Evolutionary conservation across 352 stramenopile genomes (phyloP).

Genomic region (Globisporangium lucens): DNA sequence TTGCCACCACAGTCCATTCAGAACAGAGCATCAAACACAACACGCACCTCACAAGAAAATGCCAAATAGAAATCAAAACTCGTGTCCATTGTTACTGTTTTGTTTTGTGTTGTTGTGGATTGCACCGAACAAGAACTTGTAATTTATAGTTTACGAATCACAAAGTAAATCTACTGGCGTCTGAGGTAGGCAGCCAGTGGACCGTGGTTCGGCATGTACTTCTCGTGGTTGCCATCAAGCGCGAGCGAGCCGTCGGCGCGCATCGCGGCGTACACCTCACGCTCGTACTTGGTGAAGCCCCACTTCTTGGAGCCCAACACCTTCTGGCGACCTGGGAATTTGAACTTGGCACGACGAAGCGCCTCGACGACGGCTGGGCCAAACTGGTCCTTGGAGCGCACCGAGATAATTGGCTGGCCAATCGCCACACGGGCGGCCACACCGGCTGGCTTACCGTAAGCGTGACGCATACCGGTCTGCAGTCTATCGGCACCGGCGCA

Average conservation of each 20-base stretch:
- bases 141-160: conserved; percentile 17
- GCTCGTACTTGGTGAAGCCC: conserved; percentile 99
- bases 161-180: conserved; percentile 10
- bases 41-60: neutral
- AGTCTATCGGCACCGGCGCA: conserved; percentile 99
- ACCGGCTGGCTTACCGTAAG: conserved; percentile 98
- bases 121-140: conserved; percentile 17
- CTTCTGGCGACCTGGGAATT: conserved; percentile 99
- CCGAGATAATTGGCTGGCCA: conserved; percentile 97
- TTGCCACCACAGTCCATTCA: no score
- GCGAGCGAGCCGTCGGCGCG: conserved; percentile 92
- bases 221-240: conserved; percentile 97
- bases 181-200: conserved; percentile 49
- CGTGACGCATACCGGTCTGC: conserved; percentile 98
- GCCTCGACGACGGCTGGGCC: conserved; percentile 94
- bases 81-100: neutral
- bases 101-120: conserved; percentile 10
- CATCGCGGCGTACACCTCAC: conserved; percentile 97
- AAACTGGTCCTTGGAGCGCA: conserved; percentile 96
- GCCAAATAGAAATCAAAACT: conserved; percentile 8
- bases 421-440: conserved; percentile 98
- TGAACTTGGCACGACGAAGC: conserved; percentile 99
- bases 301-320: conserved; percentile 99
- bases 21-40: neutral
- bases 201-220: conserved; percentile 93